phyloP scores from a whole-genome alignment of 345 rosid species.

The Rhizophora apiculata region DNA sequence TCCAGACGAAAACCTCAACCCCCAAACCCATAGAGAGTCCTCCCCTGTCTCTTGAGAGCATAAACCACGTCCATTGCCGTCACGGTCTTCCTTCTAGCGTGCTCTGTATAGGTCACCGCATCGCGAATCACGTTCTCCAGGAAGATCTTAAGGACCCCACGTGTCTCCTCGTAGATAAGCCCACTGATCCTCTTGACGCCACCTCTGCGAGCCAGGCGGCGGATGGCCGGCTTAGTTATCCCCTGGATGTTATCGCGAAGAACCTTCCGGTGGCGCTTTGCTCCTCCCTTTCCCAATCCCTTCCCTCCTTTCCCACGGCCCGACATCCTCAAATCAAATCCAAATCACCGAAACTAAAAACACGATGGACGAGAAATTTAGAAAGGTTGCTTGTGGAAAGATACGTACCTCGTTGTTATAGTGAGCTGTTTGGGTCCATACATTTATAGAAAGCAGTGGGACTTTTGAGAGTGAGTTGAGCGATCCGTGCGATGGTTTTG shows the following conservation, averaged over 20 bases:
- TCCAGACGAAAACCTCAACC: background rate
- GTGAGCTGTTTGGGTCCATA: too few relatives aligned
- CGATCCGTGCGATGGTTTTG: slow-evolving; percentile 14
- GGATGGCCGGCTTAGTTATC: slow-evolving; percentile 40
- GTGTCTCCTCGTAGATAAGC: slow-evolving; percentile 41
- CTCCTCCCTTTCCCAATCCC: slow-evolving; percentile 44
- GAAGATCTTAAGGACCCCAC: slow-evolving; percentile 41
- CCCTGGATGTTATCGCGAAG: slow-evolving; percentile 42
- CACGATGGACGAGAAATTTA: background rate
- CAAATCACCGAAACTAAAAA: background rate
- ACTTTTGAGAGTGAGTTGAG: background rate
- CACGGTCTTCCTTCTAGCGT: slow-evolving; percentile 42
- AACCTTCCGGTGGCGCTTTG: slow-evolving; percentile 43
- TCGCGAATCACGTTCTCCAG: slow-evolving; percentile 41
- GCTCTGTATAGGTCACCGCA: slow-evolving; percentile 43
- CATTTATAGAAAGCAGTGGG: background rate
- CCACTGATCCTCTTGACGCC: slow-evolving; percentile 45
- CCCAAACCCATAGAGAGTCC: slow-evolving; percentile 27
- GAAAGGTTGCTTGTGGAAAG: background rate
- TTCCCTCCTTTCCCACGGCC: slow-evolving; percentile 46
- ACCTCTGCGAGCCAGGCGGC: slow-evolving; percentile 38
- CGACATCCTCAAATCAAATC: slow-evolving; percentile 18
- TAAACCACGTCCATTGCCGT: slow-evolving; percentile 48
- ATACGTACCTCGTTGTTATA: accelerated
- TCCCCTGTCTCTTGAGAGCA: slow-evolving; percentile 42